phyloP scores from a whole-genome alignment of 306 rosid species.

The Citrullus mucosospermus region DNA sequence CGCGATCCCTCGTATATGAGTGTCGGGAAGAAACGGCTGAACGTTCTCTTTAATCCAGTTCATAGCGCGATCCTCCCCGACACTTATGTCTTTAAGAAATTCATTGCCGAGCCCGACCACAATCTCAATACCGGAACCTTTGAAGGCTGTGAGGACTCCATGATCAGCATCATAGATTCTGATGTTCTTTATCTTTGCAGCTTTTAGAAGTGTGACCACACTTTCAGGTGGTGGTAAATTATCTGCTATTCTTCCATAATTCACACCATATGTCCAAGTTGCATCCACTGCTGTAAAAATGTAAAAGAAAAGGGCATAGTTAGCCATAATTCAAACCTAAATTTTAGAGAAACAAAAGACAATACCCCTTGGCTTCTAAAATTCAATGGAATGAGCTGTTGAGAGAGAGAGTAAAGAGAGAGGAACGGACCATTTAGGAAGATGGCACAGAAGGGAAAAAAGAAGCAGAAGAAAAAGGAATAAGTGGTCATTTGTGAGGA shows the following conservation, averaged over 20 bases:
- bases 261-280: slow-evolving; percentile 76
- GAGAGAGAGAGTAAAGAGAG: neutral
- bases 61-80: slow-evolving; percentile 71
- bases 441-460: slow-evolving; percentile 31
- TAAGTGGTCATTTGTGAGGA: slow-evolving; percentile 29
- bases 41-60: slow-evolving; percentile 79
- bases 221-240: slow-evolving; percentile 63
- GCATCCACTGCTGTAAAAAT: slow-evolving; percentile 18
- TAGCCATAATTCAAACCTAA: neutral
- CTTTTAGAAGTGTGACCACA: slow-evolving; percentile 81
- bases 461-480: slow-evolving; percentile 24
- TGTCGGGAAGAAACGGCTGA: slow-evolving; percentile 60
- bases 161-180: slow-evolving; percentile 70
- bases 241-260: slow-evolving; percentile 77
- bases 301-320: neutral
- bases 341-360: neutral
- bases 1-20: slow-evolving; percentile 59
- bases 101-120: slow-evolving; percentile 44
- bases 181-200: slow-evolving; percentile 60
- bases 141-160: slow-evolving; percentile 59
- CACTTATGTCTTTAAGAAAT: slow-evolving; percentile 40
- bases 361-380: neutral
- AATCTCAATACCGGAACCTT: slow-evolving; percentile 64
- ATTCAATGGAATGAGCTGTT: no score
- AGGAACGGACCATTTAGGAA: slow-evolving; percentile 34